Conservation (phyloP, 768 basidiomycete genomes). For the Suillus luteus region DNA sequence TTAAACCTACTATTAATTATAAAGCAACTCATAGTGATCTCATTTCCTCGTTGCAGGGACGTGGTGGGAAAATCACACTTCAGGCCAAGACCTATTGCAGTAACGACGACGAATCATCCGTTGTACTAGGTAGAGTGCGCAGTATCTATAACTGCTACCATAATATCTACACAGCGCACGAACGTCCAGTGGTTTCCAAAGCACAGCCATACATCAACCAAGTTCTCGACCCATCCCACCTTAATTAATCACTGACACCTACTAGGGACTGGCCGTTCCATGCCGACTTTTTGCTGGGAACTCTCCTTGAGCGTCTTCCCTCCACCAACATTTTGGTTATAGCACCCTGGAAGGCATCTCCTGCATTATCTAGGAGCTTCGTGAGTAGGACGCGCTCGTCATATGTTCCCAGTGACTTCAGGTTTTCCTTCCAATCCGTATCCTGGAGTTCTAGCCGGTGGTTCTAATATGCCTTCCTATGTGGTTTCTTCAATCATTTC, state of each 20-base stretch:
- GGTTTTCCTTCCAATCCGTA: background rate
- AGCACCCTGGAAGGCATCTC: slow-evolving; percentile 21
- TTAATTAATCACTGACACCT: background rate
- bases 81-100: background rate
- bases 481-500: slow-evolving; percentile 25
- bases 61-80: slow-evolving; percentile 1
- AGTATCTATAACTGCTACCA: background rate
- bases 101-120: background rate
- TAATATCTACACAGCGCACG: background rate
- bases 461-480: slow-evolving; percentile 17
- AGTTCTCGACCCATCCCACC: background rate
- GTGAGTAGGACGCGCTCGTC: slow-evolving; percentile 15
- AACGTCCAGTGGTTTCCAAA: too few relatives aligned
- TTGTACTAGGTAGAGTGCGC: background rate
- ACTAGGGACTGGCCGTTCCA: background rate
- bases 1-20: background rate
- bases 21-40: background rate
- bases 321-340: background rate
- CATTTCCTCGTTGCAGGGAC: background rate
- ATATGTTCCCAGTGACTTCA: background rate
- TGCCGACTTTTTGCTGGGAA: background rate
- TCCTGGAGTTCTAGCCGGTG: background rate
- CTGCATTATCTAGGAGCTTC: slow-evolving; percentile 19
- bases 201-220: background rate
- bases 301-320: background rate